Evolutionary conservation across 192 early-diverging fungal genomes (phyloP), one percentile per base, ranked within the genome.

Genomic region (Coemansia sp.): DNA sequence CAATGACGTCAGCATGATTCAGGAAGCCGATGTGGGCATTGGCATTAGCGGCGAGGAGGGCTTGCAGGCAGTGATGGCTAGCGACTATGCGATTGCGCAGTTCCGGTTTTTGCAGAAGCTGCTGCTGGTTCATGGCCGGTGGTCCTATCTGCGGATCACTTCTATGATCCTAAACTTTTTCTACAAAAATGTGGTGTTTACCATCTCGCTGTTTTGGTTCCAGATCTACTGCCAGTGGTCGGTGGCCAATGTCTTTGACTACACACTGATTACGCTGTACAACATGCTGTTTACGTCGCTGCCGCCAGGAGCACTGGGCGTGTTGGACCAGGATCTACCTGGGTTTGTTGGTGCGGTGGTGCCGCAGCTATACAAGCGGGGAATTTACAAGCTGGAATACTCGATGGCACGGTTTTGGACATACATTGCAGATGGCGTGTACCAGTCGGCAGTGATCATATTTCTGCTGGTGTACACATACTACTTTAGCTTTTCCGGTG

Each of bases 1-100:
- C 12, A 98, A 98, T 68, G 96, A 98, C 68, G 94, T 98, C 13
- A 84, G 85, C 31, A 98, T 98, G 96, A 98, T 98, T 58, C 96
- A 98, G 74, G 93, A 91, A 40, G 94, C 95, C 30, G 88, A 98
- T 69, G 83, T 98, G 15, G 95, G 95, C 38, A 75, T 98, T 26
- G 95, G 95, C 20, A 95, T 98, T 53, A 86, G 88, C 13, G 95
- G 95, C 39, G 87, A 94, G 59, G 95, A 98, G 73, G 95, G 95
- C 9, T 63, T 94, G 67, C 94, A 98, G 63, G 95, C 95, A 1
- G 88, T 86, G 6, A 91, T 93, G 89, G 88, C 92, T 3, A 82
- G 87, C 19, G 95, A 98, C 79, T 98, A 94, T 63, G 89, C 90
- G 0, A 90, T 98, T 58, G 87, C 84, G 2, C 93, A 96, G 74